Conservation (phyloP, 2,329 filamentous ascomycete species). For the Colletotrichum shisoi region DNA sequence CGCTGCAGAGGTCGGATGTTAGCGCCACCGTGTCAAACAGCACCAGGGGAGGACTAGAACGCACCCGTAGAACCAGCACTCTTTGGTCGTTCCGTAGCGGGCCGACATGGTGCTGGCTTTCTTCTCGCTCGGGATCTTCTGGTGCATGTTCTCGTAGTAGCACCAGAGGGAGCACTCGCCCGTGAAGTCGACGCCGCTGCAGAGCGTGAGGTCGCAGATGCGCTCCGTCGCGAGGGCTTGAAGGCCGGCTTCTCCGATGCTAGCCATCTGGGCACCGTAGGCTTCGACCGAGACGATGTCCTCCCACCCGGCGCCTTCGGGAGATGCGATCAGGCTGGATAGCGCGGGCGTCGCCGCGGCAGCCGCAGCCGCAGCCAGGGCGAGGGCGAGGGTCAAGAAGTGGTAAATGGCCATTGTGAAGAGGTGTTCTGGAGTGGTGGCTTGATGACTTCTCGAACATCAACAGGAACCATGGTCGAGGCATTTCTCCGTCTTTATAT, state of each 20-base stretch:
- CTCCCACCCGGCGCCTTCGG: too few relatives aligned
- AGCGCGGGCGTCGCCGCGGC: background rate
- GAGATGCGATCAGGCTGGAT: background rate
- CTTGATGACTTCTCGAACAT: background rate
- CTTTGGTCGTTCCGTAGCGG: background rate
- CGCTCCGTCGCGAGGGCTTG: background rate
- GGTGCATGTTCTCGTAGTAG: background rate
- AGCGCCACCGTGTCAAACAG: background rate
- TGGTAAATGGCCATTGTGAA: background rate
- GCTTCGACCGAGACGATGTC: background rate
- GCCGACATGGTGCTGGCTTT: background rate
- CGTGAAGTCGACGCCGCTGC: background rate
- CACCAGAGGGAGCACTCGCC: slow-evolving; percentile 2
- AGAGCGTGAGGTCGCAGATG: slow-evolving; percentile 1
- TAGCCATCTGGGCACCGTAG: background rate
- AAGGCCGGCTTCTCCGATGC: background rate
- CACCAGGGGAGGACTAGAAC: background rate
- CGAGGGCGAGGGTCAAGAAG: background rate
- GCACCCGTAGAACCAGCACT: slow-evolving; percentile 2
- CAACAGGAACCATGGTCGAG: too few relatives aligned
- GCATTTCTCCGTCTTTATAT: background rate
- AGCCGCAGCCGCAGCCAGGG: background rate
- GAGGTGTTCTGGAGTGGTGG: too few relatives aligned
- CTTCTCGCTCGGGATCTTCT: background rate
- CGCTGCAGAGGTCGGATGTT: background rate